These are phyloP conservation scores for Truncatella angustata DNA, from an alignment of 2,329 filamentous ascomycete genomes.

Conservation along the genomic window DNA sequence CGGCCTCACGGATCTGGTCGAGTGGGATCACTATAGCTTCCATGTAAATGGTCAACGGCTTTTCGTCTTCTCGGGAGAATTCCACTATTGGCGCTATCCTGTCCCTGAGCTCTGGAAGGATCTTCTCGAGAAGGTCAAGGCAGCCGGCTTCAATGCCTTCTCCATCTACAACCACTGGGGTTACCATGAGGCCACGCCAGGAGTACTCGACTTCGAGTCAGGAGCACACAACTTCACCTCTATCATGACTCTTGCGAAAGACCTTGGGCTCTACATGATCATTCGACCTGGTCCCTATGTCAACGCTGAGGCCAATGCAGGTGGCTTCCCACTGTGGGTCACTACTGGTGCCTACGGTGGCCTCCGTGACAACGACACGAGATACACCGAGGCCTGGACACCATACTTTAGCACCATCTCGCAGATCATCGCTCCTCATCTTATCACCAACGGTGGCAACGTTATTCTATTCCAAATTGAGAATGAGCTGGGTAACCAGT, in stretches of 20 bases:
- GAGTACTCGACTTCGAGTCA: constrained; percentile 45
- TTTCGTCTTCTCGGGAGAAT: constrained; percentile 42
- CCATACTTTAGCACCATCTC: constrained; percentile 52
- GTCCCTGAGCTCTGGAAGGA: constrained; percentile 40
- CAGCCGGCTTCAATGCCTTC: constrained; percentile 41
- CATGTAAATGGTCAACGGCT: constrained; percentile 37
- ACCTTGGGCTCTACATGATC: constrained; percentile 54
- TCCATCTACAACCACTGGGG: constrained; percentile 42
- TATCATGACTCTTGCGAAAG: constrained; percentile 51
- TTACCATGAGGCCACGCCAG: constrained; percentile 35
- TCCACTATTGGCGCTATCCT: constrained; percentile 41
- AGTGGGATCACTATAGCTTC: constrained; percentile 41
- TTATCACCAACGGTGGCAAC: constrained; percentile 56
- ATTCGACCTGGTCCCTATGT: constrained; percentile 60
- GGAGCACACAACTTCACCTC: constrained; percentile 52
- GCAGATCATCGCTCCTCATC: constrained; percentile 48
- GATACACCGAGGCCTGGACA: constrained; percentile 52
- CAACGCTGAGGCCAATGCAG: constrained; percentile 62
- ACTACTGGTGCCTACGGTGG: constrained; percentile 58
- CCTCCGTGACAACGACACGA: constrained; percentile 50
- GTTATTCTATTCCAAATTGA: constrained; percentile 57
- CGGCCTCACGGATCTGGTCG: constrained; percentile 29
- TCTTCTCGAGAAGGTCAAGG: constrained; percentile 40
- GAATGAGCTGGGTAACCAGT: constrained; percentile 50
- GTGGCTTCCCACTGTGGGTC: constrained; percentile 61